Evolutionary conservation across 148 eudicot species (phyloP).

Genomic region (Arctostaphylos glauca): DNA sequence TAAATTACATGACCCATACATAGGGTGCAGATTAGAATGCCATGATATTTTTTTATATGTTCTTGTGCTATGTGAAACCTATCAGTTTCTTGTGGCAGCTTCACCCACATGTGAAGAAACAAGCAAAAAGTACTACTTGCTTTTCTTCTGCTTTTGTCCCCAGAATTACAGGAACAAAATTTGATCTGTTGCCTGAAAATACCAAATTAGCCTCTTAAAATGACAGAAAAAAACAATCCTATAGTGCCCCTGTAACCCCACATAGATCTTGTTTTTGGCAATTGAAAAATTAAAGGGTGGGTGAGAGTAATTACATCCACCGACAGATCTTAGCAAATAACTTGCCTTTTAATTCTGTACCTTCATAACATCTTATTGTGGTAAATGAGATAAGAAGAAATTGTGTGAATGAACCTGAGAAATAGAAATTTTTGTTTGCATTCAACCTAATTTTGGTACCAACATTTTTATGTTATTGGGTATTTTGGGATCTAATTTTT

Average conservation of each 20-base stretch:
- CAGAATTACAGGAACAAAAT: background rate
- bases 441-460: background rate
- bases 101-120: background rate
- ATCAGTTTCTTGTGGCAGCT: background rate
- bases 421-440: too few species aligned
- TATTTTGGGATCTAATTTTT: too few species aligned
- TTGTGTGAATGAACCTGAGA: background rate
- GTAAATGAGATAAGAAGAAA: background rate
- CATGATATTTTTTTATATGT: background rate
- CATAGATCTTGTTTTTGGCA: background rate
- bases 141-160: background rate
- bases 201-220: background rate
- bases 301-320: constrained; percentile 8
- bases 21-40: background rate
- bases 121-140: background rate
- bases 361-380: background rate
- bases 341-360: background rate
- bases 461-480: background rate
- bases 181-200: background rate
- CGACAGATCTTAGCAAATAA: constrained; percentile 6
- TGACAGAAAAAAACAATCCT: background rate
- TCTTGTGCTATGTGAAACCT: background rate
- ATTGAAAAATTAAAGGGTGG: background rate
- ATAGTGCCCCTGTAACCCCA: background rate
- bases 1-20: background rate